Evolutionary conservation across 2,329 filamentous ascomycete genomes (phyloP).

Genomic region (Sclerotinia borealis): DNA sequence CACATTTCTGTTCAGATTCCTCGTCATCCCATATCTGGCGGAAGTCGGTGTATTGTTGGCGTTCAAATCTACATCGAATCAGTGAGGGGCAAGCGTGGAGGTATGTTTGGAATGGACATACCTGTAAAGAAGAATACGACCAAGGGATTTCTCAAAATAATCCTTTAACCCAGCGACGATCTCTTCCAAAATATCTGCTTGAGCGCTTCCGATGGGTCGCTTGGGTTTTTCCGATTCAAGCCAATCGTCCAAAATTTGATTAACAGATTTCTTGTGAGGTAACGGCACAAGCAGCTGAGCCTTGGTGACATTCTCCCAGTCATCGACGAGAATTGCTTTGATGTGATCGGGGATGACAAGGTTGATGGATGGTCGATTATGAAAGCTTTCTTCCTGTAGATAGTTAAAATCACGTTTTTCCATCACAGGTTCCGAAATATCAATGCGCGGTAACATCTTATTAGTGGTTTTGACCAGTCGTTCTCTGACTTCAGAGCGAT

Average conservation of each 20-base stretch:
- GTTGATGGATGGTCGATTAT: conserved; percentile 76
- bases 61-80: conserved; percentile 64
- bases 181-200: conserved; percentile 83
- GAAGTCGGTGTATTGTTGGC: conserved; percentile 77
- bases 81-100: neutral
- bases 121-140: conserved; percentile 82
- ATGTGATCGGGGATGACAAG: conserved; percentile 82
- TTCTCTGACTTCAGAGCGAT: conserved; percentile 10
- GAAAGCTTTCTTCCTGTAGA: conserved; percentile 78
- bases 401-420: conserved; percentile 9
- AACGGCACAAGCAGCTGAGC: conserved; percentile 84
- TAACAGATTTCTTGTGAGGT: conserved; percentile 70
- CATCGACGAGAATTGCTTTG: conserved; percentile 89
- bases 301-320: conserved; percentile 98
- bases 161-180: conserved; percentile 79
- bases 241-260: conserved; percentile 76
- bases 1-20: conserved; percentile 59
- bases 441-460: conserved; percentile 3
- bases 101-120: conserved; percentile 32
- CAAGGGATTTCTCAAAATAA: conserved; percentile 89
- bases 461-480: neutral
- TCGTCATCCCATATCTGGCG: conserved; percentile 61
- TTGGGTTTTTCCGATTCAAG: conserved; percentile 61
- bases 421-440: neutral
- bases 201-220: conserved; percentile 59